Percentiles rank a stretch among this genome's conserved stretches.
Conservation (phyloP, 164 flowering plant genomes). For the Magnolia officinalis region DNA sequence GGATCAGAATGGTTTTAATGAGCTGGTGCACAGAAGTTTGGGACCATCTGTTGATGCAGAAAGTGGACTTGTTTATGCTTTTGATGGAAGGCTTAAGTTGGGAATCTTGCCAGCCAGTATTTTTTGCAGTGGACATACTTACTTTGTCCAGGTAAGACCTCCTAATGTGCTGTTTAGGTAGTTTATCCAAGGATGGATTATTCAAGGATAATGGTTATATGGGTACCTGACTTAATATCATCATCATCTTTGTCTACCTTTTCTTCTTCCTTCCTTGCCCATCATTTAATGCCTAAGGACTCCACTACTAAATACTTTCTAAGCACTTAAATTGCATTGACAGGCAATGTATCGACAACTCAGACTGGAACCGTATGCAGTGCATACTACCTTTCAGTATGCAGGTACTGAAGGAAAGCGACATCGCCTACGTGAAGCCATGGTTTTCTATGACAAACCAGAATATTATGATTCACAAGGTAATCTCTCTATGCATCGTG, state of each 20-base stretch:
- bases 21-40: conserved; percentile 57
- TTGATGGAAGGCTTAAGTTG: conserved; percentile 80
- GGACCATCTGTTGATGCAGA: conserved; percentile 89
- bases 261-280: neutral
- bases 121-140: conserved; percentile 98
- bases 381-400: conserved; percentile 96
- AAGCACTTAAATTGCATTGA: conserved; percentile 6
- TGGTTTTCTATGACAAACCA: conserved; percentile 91
- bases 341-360: conserved; percentile 91
- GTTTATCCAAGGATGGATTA: neutral
- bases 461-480: conserved; percentile 93
- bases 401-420: conserved; percentile 98
- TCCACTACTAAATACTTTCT: conserved; percentile 1
- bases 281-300: neutral
- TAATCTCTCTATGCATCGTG: conserved; percentile 17
- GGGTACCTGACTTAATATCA: neutral
- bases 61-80: conserved; percentile 85
- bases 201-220: neutral
- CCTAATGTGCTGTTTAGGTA: conserved; percentile 1
- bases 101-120: conserved; percentile 91
- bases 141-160: conserved; percentile 81
- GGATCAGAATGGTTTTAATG: conserved; percentile 99
- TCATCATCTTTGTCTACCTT: neutral
- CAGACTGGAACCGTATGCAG: conserved; percentile 90
- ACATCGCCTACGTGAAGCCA: conserved; percentile 85